These are phyloP conservation scores for Phytopythium kandeliae DNA, from an alignment of 352 stramenopile species.

Conservation along the genomic window DNA sequence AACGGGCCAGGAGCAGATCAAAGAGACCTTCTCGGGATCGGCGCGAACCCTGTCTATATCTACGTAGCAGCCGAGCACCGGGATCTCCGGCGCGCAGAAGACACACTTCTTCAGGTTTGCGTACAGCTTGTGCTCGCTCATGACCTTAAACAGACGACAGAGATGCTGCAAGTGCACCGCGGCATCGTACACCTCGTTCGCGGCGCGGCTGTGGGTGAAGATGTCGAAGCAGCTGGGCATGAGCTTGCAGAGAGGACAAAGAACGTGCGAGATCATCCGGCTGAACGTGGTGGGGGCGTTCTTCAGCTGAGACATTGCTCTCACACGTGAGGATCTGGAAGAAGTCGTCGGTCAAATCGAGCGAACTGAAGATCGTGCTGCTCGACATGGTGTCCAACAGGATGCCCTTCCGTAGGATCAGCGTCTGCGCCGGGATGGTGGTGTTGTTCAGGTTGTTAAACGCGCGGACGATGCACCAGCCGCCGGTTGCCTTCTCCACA, in stretches of 20 bases:
- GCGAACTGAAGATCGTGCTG: slow-evolving; percentile 21
- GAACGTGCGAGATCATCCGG: slow-evolving; percentile 6
- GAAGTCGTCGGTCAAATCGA: slow-evolving; percentile 25
- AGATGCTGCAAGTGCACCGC: slow-evolving; percentile 19
- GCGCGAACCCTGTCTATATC: slow-evolving; percentile 8
- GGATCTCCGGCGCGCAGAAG: slow-evolving; percentile 19
- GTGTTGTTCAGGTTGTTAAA: slow-evolving; percentile 29
- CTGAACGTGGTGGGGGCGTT: slow-evolving; percentile 25
- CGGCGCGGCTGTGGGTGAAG: slow-evolving; percentile 17
- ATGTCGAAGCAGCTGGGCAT: slow-evolving; percentile 21
- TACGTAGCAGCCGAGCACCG: slow-evolving; percentile 19
- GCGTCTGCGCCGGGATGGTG: slow-evolving; percentile 21
- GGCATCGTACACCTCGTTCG: slow-evolving; percentile 3
- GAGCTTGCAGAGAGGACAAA: slow-evolving; percentile 8
- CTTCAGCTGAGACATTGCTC: too few relatives aligned
- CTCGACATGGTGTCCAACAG: slow-evolving; percentile 16
- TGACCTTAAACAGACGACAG: slow-evolving; percentile 12
- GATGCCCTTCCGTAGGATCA: slow-evolving; percentile 22
- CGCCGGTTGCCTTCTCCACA: not conserved
- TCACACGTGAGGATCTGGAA: slow-evolving; percentile 30
- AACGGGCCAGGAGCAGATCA: slow-evolving; percentile 8
- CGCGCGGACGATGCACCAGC: slow-evolving; percentile 25
- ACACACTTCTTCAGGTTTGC: slow-evolving; percentile 22
- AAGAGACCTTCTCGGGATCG: slow-evolving; percentile 13
- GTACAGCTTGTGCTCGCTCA: slow-evolving; percentile 18